Evolutionary conservation across 139 green algal genomes (phyloP), one percentile per base, ranked within the genome.

Genomic region (Picochlorum sp.): DNA sequence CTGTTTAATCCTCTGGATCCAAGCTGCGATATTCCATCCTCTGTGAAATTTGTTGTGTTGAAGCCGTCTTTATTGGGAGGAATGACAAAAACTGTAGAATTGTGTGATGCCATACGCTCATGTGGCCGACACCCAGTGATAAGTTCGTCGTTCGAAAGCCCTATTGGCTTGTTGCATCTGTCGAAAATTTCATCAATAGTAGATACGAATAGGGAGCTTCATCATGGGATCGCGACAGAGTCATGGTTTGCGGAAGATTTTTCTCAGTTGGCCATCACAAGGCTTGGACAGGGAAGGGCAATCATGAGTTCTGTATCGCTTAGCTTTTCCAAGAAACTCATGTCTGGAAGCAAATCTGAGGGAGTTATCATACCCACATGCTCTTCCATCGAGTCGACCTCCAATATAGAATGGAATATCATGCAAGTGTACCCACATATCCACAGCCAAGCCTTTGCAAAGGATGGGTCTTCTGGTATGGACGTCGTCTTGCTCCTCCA

Each of bases 21-120:
- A 21, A 21, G 47, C 3, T 26, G 18, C 24, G 47, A 24, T 7
- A 2, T 50, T 24, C 37, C 65, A 34, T 41, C 28, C 9, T 77
- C 75, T 9, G 54, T 90, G 18, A 74, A 67, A 5, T 82, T 80
- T 1, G 55, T 92, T 18, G 86, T 95, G 6, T 37, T 95, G 0
- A 97, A 96, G 72, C 89, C 90, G 0, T 67, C 71, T 5, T 68
- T 82, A 18, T 34, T 95, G 30, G 90, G 88, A 26, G 83, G 88
- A 6, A 60, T 88, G 20, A 83, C 91, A 71, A 61, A 58, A 3
- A 68, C 80, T 0, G 16, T 74, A 13, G 38, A 57, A 0, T 78
- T 74, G 68, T 13, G 24, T 15, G 37, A 38, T 31, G 47, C 47
- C 6, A 21, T 21, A 20, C 18, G n/a, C 16, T 21, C 16, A 21